phyloP scores from a whole-genome alignment of 257 asterid species.

The Nicotiana noctiflora region DNA sequence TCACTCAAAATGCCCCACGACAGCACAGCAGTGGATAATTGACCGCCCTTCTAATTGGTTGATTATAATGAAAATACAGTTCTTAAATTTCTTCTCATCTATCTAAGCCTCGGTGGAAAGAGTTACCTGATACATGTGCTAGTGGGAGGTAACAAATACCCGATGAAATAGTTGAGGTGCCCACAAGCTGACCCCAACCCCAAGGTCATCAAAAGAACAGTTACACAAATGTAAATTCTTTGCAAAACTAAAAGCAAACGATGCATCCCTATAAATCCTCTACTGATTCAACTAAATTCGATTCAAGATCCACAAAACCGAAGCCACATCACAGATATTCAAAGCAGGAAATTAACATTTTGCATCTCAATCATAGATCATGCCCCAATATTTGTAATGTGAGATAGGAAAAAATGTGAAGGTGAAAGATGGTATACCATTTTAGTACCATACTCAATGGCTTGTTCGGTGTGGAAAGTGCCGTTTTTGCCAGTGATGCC shows the following conservation, averaged over 20 bases:
- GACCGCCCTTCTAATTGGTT: neutral
- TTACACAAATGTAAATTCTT: neutral
- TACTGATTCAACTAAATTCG: too few species aligned
- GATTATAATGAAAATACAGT: neutral
- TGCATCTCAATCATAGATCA: neutral
- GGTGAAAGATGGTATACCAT: conserved; percentile 38
- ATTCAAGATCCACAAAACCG: neutral
- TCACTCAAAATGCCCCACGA: neutral
- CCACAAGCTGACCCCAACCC: too few species aligned
- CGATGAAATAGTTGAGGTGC: too few species aligned
- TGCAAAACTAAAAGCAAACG: neutral
- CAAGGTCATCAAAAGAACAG: neutral
- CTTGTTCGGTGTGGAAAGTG: conserved; percentile 90
- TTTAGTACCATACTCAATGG: conserved; percentile 91
- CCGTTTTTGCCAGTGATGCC: conserved; percentile 98
- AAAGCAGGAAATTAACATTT: neutral
- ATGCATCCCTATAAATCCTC: too few species aligned
- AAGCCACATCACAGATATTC: neutral
- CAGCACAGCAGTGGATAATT: neutral
- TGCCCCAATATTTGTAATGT: neutral
- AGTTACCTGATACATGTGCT: too few species aligned
- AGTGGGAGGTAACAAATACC: too few species aligned
- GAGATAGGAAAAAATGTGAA: too few species aligned
- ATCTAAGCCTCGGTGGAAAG: too few species aligned
- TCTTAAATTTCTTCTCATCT: too few species aligned